Evolutionary conservation across 192 early-diverging fungal species (phyloP), one percentile per base, ranked within the genome.

Genomic region (Backusella morwellensis): DNA sequence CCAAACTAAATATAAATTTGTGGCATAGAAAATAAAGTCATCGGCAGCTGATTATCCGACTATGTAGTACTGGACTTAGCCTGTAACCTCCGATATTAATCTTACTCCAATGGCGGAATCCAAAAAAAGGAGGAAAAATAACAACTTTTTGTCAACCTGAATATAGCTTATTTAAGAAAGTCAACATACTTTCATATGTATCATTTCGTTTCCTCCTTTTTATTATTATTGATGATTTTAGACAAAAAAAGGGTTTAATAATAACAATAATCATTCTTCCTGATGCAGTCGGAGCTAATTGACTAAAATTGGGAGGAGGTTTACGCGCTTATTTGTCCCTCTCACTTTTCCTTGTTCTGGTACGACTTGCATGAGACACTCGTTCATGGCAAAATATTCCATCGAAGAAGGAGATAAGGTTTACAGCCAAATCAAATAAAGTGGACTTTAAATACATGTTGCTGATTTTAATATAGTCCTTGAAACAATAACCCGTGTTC

Each of bases 1-100:
- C 54, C 54, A 56, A 56, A 56, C 21, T 56, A 56, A 63, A 63
- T 63, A 63, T 63, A 63, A 63, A 63, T 63, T 63, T 63, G 56
- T 63, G 56, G 56, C 23, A 63, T 63, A 26, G 56, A 29, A 29
- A 63, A 29, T 21, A 63, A 63, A 23, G 56, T 63, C 56, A 63
- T 63, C 56, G 26, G 26, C 56, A 63, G 26, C 26, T 63, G 56
- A 63, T 63, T 63, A 63, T 29, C 56, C 56, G 56, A 63, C 56
- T 63, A 23, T 63, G 56, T 63, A 63, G 11, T 23, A 63, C 56
- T 29, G 0, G 7, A 26, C 2, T 23, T 19, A 29, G 8, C 47
- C 47, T 19, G 47, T 63, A 29, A 63, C 56, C 26, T 63, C 56
- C 56, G 56, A 63, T 29, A 50, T 50, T 50, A 50, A 50, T 26